Evolutionary conservation across 306 rosid genomes (phyloP).

Genomic region (Prunus kanzakura): DNA sequence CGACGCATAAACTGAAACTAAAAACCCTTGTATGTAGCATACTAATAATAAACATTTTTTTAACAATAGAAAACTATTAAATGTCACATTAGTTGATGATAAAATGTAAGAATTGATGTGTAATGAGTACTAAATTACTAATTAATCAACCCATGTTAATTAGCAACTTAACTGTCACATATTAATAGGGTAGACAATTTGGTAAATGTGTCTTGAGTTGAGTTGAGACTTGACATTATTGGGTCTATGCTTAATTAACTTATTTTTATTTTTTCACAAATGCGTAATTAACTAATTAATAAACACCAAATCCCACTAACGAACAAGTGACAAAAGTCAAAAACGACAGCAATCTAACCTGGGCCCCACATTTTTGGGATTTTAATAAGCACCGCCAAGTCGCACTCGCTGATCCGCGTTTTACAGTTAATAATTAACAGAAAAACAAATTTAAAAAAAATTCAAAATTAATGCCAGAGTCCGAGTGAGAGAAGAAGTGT

Average conservation of each 20-base stretch:
- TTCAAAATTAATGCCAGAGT: neutral
- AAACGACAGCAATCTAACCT: neutral
- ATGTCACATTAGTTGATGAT: too few species aligned
- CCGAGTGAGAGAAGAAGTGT: neutral
- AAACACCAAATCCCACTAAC: neutral
- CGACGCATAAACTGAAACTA: fast-evolving
- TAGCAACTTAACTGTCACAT: neutral
- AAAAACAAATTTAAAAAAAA: neutral
- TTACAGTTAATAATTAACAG: neutral
- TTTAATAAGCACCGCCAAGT: slow-evolving; percentile 3
- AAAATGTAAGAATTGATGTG: too few species aligned
- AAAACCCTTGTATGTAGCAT: too few species aligned
- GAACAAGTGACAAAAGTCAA: neutral
- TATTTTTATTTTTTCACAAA: neutral
- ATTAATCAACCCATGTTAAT: neutral
- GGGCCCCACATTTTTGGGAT: neutral
- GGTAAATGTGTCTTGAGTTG: neutral
- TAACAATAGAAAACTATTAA: too few species aligned
- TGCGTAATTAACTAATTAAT: neutral
- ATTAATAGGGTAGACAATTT: neutral
- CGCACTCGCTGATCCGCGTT: slow-evolving; percentile 10
- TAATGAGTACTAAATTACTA: neutral
- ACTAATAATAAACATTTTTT: too few species aligned
- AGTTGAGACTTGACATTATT: neutral
- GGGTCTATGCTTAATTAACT: too few species aligned